Evolutionary conservation across 2,329 filamentous ascomycete genomes (phyloP).

Genomic region (Grosmannia serpens): DNA sequence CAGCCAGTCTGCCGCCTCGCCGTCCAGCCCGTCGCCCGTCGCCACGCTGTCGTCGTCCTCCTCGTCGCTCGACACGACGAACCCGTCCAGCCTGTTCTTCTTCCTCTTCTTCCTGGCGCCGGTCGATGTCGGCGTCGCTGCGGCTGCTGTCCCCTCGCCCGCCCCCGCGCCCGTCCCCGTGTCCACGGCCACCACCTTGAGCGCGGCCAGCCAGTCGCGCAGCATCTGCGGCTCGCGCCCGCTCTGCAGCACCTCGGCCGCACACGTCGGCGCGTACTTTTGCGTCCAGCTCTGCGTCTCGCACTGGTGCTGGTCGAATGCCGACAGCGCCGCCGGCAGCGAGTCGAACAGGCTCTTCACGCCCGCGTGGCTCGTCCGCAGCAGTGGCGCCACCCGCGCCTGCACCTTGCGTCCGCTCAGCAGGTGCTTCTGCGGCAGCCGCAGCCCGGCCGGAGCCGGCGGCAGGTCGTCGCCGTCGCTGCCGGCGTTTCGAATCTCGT

Average conservation of each 20-base stretch:
- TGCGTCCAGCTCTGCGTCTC: slow-evolving; percentile 66
- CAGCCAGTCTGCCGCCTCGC: slow-evolving; percentile 23
- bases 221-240: slow-evolving; percentile 60
- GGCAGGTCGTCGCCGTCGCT: slow-evolving; percentile 25
- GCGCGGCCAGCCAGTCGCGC: slow-evolving; percentile 66
- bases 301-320: slow-evolving; percentile 70
- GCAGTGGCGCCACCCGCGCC: slow-evolving; percentile 31
- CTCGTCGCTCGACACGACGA: slow-evolving; percentile 69
- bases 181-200: slow-evolving; percentile 68
- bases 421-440: slow-evolving; percentile 43
- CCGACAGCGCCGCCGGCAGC: slow-evolving; percentile 53
- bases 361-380: slow-evolving; percentile 22
- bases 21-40: slow-evolving; percentile 48
- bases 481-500: slow-evolving; percentile 23
- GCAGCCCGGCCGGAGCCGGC: slow-evolving; percentile 35
- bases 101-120: slow-evolving; percentile 46
- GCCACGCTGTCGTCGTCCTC: slow-evolving; percentile 49
- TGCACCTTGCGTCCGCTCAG: slow-evolving; percentile 46
- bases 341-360: slow-evolving; percentile 37
- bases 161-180: slow-evolving; percentile 33
- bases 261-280: slow-evolving; percentile 67
- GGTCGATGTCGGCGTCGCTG: neutral
- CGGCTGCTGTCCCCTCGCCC: slow-evolving; percentile 18
- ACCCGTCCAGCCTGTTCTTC: slow-evolving; percentile 66
- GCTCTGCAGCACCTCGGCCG: slow-evolving; percentile 63